A percentile compares a stretch with the other conserved stretches of the same genome.
phyloP scores from a whole-genome alignment of 306 rosid genomes.

The Prunus mongolica region DNA sequence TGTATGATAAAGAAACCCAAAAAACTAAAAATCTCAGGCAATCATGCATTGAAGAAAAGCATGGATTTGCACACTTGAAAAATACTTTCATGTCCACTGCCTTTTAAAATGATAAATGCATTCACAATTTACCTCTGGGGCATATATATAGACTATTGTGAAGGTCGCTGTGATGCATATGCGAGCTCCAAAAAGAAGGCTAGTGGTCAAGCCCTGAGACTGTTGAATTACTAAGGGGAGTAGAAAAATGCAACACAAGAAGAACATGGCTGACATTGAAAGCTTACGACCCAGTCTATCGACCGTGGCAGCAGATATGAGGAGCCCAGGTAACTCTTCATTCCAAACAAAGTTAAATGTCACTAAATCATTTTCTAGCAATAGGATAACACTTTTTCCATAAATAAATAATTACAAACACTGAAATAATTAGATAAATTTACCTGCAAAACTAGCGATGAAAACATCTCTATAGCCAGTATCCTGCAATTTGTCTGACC shows the following conservation, averaged over 20 bases:
- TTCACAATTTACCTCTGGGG: conserved; percentile 77
- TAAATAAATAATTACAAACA: conserved; percentile 3
- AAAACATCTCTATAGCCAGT: conserved; percentile 64
- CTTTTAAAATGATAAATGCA: background rate
- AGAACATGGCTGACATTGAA: conserved; percentile 87
- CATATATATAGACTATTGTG: conserved; percentile 82
- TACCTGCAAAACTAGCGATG: conserved; percentile 94
- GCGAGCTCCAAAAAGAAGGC: conserved; percentile 95
- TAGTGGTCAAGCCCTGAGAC: conserved; percentile 57
- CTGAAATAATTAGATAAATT: conserved; percentile 12
- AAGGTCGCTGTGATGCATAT: conserved; percentile 83
- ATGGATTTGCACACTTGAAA: background rate
- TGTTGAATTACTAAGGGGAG: conserved; percentile 70
- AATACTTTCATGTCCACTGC: background rate
- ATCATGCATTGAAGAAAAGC: background rate
- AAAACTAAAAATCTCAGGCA: background rate
- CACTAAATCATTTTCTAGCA: conserved; percentile 27
- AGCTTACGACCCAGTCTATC: conserved; percentile 87
- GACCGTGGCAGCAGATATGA: conserved; percentile 69
- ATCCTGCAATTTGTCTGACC: conserved; percentile 40
- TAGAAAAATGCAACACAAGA: conserved; percentile 68
- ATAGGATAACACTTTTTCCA: background rate
- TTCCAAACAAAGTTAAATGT: conserved; percentile 35
- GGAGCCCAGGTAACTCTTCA: conserved; percentile 88
- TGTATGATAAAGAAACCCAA: background rate